phyloP scores from a whole-genome alignment of 805 yeast species.

The Saccharomycopsis guyanensis region DNA sequence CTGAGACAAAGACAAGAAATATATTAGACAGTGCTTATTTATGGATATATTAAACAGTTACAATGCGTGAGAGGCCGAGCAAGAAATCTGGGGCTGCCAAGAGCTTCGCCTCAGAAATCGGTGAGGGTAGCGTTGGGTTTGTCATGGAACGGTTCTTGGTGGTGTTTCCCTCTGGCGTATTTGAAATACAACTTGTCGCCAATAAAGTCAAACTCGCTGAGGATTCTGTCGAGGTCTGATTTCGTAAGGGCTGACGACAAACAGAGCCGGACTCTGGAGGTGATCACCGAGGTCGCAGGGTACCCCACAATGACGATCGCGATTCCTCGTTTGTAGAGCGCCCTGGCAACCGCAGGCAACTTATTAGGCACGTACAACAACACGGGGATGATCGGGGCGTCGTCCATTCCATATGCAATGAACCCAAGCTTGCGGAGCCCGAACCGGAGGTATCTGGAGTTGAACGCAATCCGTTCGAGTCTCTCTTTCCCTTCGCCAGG shows the following conservation, averaged over 20 bases:
- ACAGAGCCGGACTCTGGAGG: conserved; percentile 89
- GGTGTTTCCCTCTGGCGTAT: conserved; percentile 13
- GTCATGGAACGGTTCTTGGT: conserved; percentile 18
- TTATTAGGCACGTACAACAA: conserved; percentile 84
- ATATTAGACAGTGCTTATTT: no score
- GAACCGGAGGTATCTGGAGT: conserved; percentile 84
- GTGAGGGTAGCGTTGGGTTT: conserved; percentile 18
- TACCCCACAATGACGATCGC: conserved; percentile 97
- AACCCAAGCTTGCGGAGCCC: conserved; percentile 91
- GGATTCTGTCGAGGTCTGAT: conserved; percentile 80
- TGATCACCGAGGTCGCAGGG: conserved; percentile 91
- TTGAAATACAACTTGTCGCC: conserved; percentile 75
- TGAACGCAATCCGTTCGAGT: conserved; percentile 88
- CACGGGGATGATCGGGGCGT: conserved; percentile 91
- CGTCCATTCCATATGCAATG: conserved; percentile 90
- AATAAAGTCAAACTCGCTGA: conserved; percentile 62
- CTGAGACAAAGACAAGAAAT: no score
- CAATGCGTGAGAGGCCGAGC: no score
- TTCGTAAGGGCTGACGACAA: conserved; percentile 87
- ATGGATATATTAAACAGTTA: no score
- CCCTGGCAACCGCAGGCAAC: conserved; percentile 87
- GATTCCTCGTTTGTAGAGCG: conserved; percentile 67
- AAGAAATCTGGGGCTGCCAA: no score
- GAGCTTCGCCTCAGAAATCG: no score
- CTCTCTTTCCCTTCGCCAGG: conserved; percentile 95